Conservation (phyloP, 805 yeast species). For the Pichia sporocuriosa region DNA sequence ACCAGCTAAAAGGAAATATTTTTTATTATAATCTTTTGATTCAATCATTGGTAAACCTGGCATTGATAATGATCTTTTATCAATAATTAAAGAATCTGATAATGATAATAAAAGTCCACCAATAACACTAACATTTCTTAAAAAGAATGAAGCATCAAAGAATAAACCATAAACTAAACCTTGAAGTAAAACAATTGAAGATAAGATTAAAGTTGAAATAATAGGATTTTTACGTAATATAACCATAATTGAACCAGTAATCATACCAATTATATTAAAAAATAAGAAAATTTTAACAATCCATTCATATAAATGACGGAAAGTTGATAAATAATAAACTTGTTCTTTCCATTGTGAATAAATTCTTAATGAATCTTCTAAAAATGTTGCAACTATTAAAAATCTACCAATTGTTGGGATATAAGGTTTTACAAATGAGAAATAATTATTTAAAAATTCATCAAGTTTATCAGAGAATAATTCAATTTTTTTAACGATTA, state of each 20-base stretch:
- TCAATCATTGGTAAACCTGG: slow-evolving; percentile 75
- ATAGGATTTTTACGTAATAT: slow-evolving; percentile 62
- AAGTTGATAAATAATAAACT: slow-evolving; percentile 72
- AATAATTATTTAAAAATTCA: slow-evolving; percentile 43
- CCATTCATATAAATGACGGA: slow-evolving; percentile 72
- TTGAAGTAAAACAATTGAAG: slow-evolving; percentile 70
- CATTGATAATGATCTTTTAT: slow-evolving; percentile 55
- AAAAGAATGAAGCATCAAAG: slow-evolving; percentile 71
- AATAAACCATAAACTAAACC: slow-evolving; percentile 85
- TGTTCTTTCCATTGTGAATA: slow-evolving; percentile 87
- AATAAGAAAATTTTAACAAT: slow-evolving; percentile 67
- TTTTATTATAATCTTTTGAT: slow-evolving; percentile 58
- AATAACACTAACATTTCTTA: slow-evolving; percentile 81
- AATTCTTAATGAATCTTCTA: slow-evolving; percentile 83
- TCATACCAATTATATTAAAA: slow-evolving; percentile 62
- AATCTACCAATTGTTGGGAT: slow-evolving; percentile 86
- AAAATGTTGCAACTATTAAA: slow-evolving; percentile 87
- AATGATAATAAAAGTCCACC: slow-evolving; percentile 89
- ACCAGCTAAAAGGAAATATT: slow-evolving; percentile 81
- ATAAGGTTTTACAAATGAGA: slow-evolving; percentile 54
- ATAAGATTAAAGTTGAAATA: slow-evolving; percentile 62
- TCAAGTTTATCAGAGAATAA: slow-evolving; percentile 48
- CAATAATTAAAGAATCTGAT: slow-evolving; percentile 78
- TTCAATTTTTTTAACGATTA: slow-evolving; percentile 38
- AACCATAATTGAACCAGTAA: slow-evolving; percentile 62